Percentiles rank a stretch among this genome's conserved stretches.
These are phyloP conservation scores for Paramecium sonneborni DNA, from an alignment of 73 alveolate species.

Conservation along the genomic window DNA sequence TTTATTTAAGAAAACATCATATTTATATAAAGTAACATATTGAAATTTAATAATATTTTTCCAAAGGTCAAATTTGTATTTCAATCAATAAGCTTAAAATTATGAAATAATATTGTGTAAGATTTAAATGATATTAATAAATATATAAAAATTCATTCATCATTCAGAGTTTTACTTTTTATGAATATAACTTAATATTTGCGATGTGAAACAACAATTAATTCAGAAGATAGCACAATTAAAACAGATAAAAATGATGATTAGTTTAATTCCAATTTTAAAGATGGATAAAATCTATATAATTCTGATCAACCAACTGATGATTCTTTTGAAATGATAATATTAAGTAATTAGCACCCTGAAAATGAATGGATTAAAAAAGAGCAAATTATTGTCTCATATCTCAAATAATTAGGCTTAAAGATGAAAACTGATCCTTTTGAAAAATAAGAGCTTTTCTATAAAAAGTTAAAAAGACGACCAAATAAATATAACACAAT, in stretches of 20 bases:
- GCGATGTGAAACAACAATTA: background rate
- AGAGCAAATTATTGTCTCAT: background rate
- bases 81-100: background rate
- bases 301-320: background rate
- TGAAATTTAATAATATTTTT: background rate
- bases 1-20: background rate
- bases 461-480: background rate
- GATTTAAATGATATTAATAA: background rate
- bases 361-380: slow-evolving; percentile 10
- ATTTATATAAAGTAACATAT: background rate
- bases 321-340: slow-evolving; percentile 31
- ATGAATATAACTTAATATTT: background rate
- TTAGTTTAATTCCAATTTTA: background rate
- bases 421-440: slow-evolving; percentile 19
- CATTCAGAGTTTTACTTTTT: background rate
- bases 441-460: background rate
- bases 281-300: background rate
- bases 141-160: background rate
- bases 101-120: background rate
- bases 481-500: background rate
- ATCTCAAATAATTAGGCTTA: background rate
- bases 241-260: background rate
- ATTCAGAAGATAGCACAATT: background rate
- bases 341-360: background rate
- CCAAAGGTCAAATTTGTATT: background rate